Evolutionary conservation across 495 filamentous ascomycete species (phyloP), one percentile per base, ranked within the genome.

Genomic region (Penicillium parvum): DNA sequence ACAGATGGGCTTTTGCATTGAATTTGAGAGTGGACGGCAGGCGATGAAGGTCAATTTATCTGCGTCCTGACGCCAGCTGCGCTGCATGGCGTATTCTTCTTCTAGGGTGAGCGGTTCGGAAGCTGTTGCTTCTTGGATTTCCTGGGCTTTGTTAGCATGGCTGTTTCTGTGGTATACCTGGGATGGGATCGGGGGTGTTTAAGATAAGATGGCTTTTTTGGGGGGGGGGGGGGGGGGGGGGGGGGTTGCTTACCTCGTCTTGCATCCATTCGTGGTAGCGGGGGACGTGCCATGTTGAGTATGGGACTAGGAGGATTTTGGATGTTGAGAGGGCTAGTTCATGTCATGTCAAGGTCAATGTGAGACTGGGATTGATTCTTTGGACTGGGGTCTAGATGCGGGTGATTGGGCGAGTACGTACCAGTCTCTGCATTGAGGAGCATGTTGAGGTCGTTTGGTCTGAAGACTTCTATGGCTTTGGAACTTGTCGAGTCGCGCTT

Each of bases 181-280:
- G n/a, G n/a, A n/a, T n/a, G n/a, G n/a, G n/a, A n/a, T n/a, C n/a
- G n/a, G n/a, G n/a, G n/a, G n/a, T n/a, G n/a, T n/a, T n/a, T n/a
- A n/a, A n/a, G n/a, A n/a, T n/a, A n/a, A n/a, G n/a, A n/a, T 40
- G 8, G 20, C 12, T 26, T 9, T 32, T 39, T 33, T 20, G 9
- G 40, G 21, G 19, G 19, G 29, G 22, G 19, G n/a, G n/a, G 9
- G 40, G 21, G 19, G 19, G 29, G 22, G 19, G n/a, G n/a, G n/a
- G n/a, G n/a, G n/a, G n/a, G n/a, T n/a, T n/a, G 45, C 59, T 39
- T 68, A 91, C 88, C 43, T 82, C 75, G 52, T 92, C 84, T 72
- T 91, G 73, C 89, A 96, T 95, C 90, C 90, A 96, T 55, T 77
- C 66, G 50, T 95, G 86, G 51, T 96, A 96, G 2, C 72, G 81